phyloP scores from a whole-genome alignment of 2,329 filamentous ascomycete species.

The Paecilomyces fulvus region DNA sequence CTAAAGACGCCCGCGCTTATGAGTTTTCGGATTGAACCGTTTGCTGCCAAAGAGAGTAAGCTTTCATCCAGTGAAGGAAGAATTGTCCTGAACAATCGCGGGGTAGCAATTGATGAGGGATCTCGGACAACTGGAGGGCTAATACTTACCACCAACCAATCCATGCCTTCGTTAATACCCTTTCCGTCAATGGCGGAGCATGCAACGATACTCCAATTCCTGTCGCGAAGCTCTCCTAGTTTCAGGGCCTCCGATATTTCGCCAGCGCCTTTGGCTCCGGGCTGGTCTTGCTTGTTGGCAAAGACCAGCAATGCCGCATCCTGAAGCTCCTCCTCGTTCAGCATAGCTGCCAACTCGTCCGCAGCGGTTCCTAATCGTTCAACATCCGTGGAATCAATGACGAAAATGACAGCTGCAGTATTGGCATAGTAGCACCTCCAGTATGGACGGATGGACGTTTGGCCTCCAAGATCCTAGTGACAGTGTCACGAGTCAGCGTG shows the following conservation, averaged over 20 bases:
- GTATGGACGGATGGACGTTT: conserved; percentile 97
- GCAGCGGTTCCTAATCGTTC: conserved; percentile 86
- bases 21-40: conserved; percentile 37
- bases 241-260: conserved; percentile 93
- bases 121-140: not conserved
- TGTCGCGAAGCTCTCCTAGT: conserved; percentile 81
- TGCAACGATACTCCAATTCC: conserved; percentile 98
- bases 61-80: not conserved
- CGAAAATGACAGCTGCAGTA: conserved; percentile 96
- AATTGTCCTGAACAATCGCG: not conserved
- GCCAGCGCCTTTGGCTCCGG: conserved; percentile 88
- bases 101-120: not conserved
- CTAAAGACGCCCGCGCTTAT: conserved; percentile 24
- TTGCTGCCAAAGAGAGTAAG: conserved; percentile 25
- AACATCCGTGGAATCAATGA: conserved; percentile 96
- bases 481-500: not conserved
- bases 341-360: conserved; percentile 88
- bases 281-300: conserved; percentile 98
- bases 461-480: conserved; percentile 75
- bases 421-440: conserved; percentile 99
- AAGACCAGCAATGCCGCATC: conserved; percentile 91
- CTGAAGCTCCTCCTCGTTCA: conserved; percentile 92
- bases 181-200: conserved; percentile 94
- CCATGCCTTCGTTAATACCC: conserved; percentile 95
- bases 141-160: conserved; percentile 79